Base-by-base conservation (phyloP, 2,329 filamentous ascomycete genomes). In the Xylariales sp. region DNA sequence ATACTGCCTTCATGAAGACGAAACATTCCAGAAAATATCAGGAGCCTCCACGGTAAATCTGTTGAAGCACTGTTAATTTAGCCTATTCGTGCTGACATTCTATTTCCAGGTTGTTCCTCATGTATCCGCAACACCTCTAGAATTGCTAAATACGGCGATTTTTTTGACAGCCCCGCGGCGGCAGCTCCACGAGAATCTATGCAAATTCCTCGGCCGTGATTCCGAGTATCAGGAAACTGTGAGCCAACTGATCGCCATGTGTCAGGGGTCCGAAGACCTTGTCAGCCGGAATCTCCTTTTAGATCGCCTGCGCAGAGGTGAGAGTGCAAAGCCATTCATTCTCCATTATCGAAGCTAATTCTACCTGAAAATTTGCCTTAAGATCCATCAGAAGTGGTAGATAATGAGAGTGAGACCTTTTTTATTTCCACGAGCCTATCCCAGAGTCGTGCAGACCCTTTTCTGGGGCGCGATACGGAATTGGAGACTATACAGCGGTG, bases 1-100 rank as follows among this genome's bases (percentile, higher is more conserved):
- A 1, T 58, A 18, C 23, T 58, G 41, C n/a, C 3, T 58, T 36
- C 48, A 58, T 14, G 55, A 58, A 5, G 55, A 50, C 8, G 55
- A 41, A 14, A 39, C n/a, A 10, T 39, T 49, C 3, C 1, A 4
- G 46, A 7, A 28, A 23, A 28, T 23, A 8, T 23, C n/a, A 18
- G n/a, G n/a, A 28, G 46, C 18, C 8, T 23, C 46, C 7, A 49
- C n/a, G 46, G 46, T 49, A 8, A 49, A 23, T 23, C 18, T 7
- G 46, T 23, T 49, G n/a, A 18, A 49, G 3, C 18, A 18, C 18
- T 18, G 5, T 8, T 18, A 8, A 49, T 6, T 23, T 49, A 18
- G 1, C 4, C 5, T 49, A 23, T 49, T 28, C 43, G 10, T 28
- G 9, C 46, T 49, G 5, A 49, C n/a, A 49, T 28, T 6, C 2